Evolutionary conservation across 257 asterid species (phyloP).

Genomic region (Solanum phureja): DNA sequence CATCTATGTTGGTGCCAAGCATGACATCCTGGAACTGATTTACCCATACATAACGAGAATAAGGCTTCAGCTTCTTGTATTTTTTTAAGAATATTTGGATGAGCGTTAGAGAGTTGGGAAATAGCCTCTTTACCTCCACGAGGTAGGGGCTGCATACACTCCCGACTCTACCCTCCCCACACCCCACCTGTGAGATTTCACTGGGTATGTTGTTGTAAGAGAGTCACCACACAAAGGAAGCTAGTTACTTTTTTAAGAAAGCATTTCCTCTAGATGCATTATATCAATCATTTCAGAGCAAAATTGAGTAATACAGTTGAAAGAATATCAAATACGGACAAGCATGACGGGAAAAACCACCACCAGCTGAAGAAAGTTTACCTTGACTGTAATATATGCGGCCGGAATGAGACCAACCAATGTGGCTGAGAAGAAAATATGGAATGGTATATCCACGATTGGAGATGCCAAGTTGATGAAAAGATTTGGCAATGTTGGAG

Average conservation of each 20-base stretch:
- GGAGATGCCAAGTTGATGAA: constrained; percentile 93
- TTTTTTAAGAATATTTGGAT: neutral
- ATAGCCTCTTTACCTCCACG: neutral
- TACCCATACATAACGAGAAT: neutral
- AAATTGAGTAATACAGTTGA: neutral
- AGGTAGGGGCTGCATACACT: neutral
- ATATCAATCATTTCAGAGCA: neutral
- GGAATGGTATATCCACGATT: constrained; percentile 86
- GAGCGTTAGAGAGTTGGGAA: neutral
- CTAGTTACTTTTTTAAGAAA: neutral
- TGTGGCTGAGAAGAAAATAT: constrained; percentile 73
- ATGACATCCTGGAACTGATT: neutral
- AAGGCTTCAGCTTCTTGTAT: neutral
- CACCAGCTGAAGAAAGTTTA: constrained; percentile 26
- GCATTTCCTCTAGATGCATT: neutral
- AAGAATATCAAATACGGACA: neutral
- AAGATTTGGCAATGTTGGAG: constrained; percentile 89
- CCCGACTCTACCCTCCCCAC: neutral
- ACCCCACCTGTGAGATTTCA: neutral
- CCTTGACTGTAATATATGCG: constrained; percentile 76
- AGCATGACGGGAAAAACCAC: neutral
- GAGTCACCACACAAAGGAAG: neutral
- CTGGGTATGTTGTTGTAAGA: neutral
- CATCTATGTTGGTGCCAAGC: neutral
- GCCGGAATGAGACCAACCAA: constrained; percentile 83